These are phyloP conservation scores for Tardiomyces blankii DNA, from an alignment of 1,139 yeast genomes.

Conservation along the genomic window DNA sequence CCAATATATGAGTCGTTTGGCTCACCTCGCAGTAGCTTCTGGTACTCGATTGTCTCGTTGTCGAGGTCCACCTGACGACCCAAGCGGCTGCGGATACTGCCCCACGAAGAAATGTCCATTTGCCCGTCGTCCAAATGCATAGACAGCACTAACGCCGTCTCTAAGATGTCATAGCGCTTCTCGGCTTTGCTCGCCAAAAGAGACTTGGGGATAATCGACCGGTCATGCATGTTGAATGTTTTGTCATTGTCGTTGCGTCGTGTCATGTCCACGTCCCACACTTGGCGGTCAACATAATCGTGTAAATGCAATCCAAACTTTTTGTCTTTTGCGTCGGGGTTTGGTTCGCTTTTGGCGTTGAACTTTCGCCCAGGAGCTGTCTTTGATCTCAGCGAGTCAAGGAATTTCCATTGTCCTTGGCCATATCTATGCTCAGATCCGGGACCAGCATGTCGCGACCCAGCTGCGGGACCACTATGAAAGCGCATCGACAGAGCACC, in stretches of 20 bases:
- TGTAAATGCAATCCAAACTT: neutral
- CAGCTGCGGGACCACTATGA: too few species aligned
- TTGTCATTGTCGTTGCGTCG: neutral
- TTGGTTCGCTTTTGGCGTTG: too few species aligned
- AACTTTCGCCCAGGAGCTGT: too few species aligned
- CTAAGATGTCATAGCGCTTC: neutral
- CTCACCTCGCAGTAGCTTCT: neutral
- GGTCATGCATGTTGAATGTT: neutral
- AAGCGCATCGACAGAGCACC: too few species aligned
- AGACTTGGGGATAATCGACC: neutral
- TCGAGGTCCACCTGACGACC: neutral
- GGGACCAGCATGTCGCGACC: too few species aligned
- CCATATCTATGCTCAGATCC: too few species aligned
- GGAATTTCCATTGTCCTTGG: too few species aligned
- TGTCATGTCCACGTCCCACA: neutral
- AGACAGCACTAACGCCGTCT: neutral
- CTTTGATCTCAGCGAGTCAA: too few species aligned
- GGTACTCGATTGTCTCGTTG: neutral
- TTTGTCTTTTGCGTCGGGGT: too few species aligned
- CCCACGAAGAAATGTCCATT: neutral
- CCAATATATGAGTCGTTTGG: neutral
- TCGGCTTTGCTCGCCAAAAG: neutral
- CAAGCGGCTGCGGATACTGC: neutral
- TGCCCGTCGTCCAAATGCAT: neutral
- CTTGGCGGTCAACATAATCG: neutral